Conservation (phyloP, 2,329 filamentous ascomycete genomes). For the Aspergillus tubingensis region DNA sequence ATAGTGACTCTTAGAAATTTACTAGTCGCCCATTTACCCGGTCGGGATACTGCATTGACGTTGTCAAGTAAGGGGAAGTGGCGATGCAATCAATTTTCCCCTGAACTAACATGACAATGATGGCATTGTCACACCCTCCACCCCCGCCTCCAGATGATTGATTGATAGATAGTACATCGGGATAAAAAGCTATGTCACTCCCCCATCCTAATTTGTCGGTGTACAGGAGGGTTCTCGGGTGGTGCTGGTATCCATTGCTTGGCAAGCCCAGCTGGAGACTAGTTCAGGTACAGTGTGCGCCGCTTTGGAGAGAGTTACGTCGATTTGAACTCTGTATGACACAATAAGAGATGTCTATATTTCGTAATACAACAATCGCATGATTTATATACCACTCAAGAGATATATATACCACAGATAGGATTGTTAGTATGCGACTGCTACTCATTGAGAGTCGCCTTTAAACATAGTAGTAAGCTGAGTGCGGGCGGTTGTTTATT, state of each 20-base stretch:
- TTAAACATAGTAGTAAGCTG: too few relatives aligned
- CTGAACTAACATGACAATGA: not conserved
- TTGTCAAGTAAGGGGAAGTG: not conserved
- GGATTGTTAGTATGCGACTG: too few relatives aligned
- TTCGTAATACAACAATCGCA: not conserved
- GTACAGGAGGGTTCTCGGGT: not conserved
- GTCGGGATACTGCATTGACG: not conserved
- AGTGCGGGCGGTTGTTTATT: too few relatives aligned
- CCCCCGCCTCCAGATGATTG: not conserved
- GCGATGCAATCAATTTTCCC: not conserved
- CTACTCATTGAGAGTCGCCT: too few relatives aligned
- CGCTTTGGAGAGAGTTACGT: not conserved
- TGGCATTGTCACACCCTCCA: not conserved
- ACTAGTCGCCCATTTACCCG: not conserved
- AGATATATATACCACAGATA: not conserved
- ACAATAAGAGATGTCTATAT: not conserved
- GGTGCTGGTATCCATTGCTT: not conserved
- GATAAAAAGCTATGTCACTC: too few relatives aligned
- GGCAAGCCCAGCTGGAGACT: not conserved
- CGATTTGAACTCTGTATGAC: not conserved
- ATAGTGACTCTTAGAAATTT: not conserved
- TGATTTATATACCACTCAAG: too few relatives aligned
- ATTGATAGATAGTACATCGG: not conserved
- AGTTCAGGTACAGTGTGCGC: slow-evolving; percentile 1
- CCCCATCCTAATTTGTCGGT: not conserved